These are phyloP conservation scores for Allium sativum DNA, from an alignment of 106 monocot species.

Conservation along the genomic window DNA sequence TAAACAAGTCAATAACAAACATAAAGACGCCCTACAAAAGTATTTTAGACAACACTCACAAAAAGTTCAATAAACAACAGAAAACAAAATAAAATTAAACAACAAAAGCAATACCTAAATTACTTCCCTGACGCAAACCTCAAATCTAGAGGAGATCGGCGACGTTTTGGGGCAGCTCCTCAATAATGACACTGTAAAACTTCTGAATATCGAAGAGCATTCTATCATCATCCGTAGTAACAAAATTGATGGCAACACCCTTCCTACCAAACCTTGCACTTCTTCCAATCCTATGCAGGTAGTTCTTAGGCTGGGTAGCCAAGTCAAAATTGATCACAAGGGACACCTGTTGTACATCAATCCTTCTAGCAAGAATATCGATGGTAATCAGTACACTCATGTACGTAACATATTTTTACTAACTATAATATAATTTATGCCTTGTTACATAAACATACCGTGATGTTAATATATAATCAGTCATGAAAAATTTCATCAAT, in stretches of 20 bases:
- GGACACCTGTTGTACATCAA: slow-evolving; percentile 58
- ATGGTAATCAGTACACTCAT: slow-evolving; percentile 56
- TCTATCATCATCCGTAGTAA: slow-evolving; percentile 34
- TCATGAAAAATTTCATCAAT: too few relatives aligned
- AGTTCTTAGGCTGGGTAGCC: slow-evolving; percentile 61
- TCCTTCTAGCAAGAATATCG: slow-evolving; percentile 51
- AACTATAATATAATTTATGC: too few relatives aligned
- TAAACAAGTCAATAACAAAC: too few relatives aligned
- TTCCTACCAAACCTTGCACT: slow-evolving; percentile 55
- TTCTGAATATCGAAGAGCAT: slow-evolving; percentile 59
- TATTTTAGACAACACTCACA: too few relatives aligned
- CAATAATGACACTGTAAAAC: slow-evolving; percentile 50
- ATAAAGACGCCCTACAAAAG: too few relatives aligned
- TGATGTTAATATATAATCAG: too few relatives aligned
- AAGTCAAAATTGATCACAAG: slow-evolving; percentile 54
- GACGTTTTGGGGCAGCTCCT: slow-evolving; percentile 43
- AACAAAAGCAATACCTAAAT: background rate
- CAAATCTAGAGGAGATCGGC: slow-evolving; percentile 35
- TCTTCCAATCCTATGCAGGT: slow-evolving; percentile 57
- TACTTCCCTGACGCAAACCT: background rate
- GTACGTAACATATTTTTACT: too few relatives aligned
- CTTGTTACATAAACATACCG: too few relatives aligned
- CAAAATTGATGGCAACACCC: slow-evolving; percentile 61
- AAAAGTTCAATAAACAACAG: too few relatives aligned
- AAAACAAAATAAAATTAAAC: too few relatives aligned